Conservation (phyloP, 257 asterid genomes). For the Nemophila menziesii region DNA sequence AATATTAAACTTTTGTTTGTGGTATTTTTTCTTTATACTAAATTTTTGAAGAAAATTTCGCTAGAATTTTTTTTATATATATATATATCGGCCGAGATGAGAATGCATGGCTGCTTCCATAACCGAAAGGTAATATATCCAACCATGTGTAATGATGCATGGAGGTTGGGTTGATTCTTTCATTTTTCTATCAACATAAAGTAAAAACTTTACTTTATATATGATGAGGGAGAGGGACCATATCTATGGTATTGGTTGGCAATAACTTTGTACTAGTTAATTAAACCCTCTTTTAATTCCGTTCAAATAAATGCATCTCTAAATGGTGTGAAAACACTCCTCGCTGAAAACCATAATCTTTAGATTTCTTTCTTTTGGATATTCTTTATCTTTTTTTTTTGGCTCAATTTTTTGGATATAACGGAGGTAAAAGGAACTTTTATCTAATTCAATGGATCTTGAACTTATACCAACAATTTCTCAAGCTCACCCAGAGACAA, state of each 20-base stretch:
- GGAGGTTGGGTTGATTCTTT: conserved; percentile 19
- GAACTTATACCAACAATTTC: conserved; percentile 47
- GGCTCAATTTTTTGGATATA: conserved; percentile 15
- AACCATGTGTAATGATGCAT: conserved; percentile 39
- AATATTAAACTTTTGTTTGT: too few relatives aligned
- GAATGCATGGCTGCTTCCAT: conserved; percentile 23
- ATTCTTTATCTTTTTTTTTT: conserved; percentile 9
- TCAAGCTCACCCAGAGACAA: conserved; percentile 88
- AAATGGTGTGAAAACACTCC: not conserved
- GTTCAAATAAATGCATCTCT: not conserved
- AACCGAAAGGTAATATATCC: conserved; percentile 31
- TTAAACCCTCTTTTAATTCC: too few relatives aligned
- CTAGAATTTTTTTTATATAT: too few relatives aligned
- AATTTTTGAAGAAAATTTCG: too few relatives aligned
- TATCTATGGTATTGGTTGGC: not conserved
- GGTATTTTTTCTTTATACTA: too few relatives aligned
- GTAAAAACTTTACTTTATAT: conserved; percentile 35
- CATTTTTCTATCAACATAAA: conserved; percentile 14
- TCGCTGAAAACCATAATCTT: conserved; percentile 5
- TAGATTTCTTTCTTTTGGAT: too few relatives aligned
- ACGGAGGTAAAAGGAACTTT: too few relatives aligned
- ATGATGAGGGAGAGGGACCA: conserved; percentile 17
- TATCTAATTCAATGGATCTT: too few relatives aligned
- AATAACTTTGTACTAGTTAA: not conserved
- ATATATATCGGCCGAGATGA: too few relatives aligned